Evolutionary conservation across 805 yeast genomes (phyloP).

Genomic region (Candida ortonii): DNA sequence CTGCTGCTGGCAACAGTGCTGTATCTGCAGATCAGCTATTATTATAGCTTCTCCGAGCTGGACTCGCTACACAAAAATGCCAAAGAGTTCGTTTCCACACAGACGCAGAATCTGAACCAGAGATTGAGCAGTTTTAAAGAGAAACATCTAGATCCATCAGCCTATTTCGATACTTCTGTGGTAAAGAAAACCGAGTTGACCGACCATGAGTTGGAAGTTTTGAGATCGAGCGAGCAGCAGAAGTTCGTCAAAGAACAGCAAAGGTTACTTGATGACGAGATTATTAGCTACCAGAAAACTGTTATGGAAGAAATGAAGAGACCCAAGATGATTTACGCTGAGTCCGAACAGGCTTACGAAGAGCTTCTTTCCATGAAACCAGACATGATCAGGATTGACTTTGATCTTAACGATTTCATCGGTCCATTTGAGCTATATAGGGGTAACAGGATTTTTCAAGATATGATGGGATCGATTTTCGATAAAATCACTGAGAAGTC

Average conservation of each 20-base stretch:
- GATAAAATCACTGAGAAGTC: conserved; percentile 2
- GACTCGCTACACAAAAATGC: conserved; percentile 1
- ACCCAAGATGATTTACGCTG: conserved; percentile 3
- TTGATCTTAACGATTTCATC: conserved; percentile 6
- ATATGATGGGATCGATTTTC: conserved; percentile 7
- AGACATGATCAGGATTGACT: conserved; percentile 8
- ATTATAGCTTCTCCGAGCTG: conserved; percentile 3
- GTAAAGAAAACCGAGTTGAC: conserved; percentile 3
- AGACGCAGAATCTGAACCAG: conserved; percentile 2
- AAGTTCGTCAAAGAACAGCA: conserved; percentile 12
- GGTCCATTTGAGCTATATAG: neutral
- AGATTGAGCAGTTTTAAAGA: conserved; percentile 4
- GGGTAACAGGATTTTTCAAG: conserved; percentile 6
- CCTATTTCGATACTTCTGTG: neutral
- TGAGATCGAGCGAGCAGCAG: conserved; percentile 4
- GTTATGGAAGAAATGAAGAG: neutral
- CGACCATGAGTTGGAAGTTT: conserved; percentile 3
- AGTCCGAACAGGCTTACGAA: conserved; percentile 5
- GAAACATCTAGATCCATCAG: conserved; percentile 1
- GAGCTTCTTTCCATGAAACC: conserved; percentile 8
- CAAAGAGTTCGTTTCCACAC: conserved; percentile 4
- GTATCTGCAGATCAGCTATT: conserved; percentile 1
- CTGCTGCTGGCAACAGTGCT: conserved; percentile 3
- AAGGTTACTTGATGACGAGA: conserved; percentile 10
- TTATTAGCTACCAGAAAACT: conserved; percentile 4